These are phyloP conservation scores for Nothomitra cinnamomea DNA, from an alignment of 2,329 filamentous ascomycete genomes.

Conservation along the genomic window DNA sequence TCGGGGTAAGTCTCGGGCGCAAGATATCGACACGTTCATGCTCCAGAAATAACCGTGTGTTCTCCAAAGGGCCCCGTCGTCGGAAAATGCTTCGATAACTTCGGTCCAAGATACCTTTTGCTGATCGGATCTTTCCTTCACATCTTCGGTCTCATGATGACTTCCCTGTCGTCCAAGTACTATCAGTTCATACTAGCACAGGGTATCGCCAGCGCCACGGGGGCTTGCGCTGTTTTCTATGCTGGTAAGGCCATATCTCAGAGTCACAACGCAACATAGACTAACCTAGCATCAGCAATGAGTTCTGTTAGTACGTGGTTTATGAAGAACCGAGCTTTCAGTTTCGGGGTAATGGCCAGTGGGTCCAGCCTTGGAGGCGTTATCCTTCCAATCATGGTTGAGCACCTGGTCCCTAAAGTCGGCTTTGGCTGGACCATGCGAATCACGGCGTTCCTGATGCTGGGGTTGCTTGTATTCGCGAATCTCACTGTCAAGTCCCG, in stretches of 20 bases:
- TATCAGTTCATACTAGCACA: constrained; percentile 36
- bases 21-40: background rate
- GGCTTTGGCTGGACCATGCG: constrained; percentile 42
- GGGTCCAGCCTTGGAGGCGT: constrained; percentile 36
- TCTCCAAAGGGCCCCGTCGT: constrained; percentile 37
- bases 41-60: constrained; percentile 13
- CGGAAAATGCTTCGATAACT: constrained; percentile 46
- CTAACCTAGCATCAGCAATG: constrained; percentile 16
- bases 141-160: constrained; percentile 47
- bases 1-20: constrained; percentile 21
- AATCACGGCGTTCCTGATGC: constrained; percentile 40
- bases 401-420: constrained; percentile 32
- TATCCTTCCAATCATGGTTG: constrained; percentile 44
- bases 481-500: constrained; percentile 34
- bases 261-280: background rate
- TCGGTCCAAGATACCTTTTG: constrained; percentile 40
- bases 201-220: constrained; percentile 28
- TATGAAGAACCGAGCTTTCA: constrained; percentile 29
- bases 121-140: constrained; percentile 35
- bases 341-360: constrained; percentile 31
- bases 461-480: constrained; percentile 37
- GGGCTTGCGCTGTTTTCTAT: constrained; percentile 30
- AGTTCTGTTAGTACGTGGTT: constrained; percentile 30
- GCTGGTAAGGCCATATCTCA: constrained; percentile 12
- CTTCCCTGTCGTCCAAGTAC: constrained; percentile 36